Conservation (phyloP, 139 green algal genomes). For the Chlamydomonas schloesseri region DNA sequence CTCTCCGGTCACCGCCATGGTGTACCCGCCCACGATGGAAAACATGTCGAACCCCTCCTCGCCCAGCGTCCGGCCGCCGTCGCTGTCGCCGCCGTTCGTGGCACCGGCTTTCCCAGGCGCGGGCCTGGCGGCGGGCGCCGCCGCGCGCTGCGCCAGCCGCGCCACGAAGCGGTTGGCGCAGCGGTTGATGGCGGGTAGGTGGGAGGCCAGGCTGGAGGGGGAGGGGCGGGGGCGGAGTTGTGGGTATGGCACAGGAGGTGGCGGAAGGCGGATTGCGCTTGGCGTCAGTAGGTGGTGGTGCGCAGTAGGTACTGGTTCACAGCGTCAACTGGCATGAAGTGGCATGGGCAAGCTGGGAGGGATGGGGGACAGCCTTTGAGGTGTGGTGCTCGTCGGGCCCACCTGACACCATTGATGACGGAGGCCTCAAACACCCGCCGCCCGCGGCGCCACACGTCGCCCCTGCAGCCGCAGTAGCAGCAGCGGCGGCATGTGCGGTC, state of each 20-base stretch:
- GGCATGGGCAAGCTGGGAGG: too few relatives aligned
- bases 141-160: background rate
- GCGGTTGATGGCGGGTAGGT: slow-evolving; percentile 15
- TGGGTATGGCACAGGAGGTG: background rate
- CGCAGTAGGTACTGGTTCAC: too few relatives aligned
- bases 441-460: background rate
- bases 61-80: background rate
- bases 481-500: too few relatives aligned
- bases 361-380: too few relatives aligned
- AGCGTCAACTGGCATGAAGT: too few relatives aligned
- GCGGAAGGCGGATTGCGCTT: too few relatives aligned
- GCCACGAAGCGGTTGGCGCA: background rate
- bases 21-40: background rate
- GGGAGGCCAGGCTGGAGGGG: background rate
- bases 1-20: background rate
- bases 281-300: too few relatives aligned
- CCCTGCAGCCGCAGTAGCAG: too few relatives aligned
- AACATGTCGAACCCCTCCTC: background rate
- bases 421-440: background rate
- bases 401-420: background rate
- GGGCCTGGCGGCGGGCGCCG: too few relatives aligned
- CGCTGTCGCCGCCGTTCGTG: too few relatives aligned
- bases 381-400: too few relatives aligned
- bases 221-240: background rate
- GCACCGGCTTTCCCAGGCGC: too few relatives aligned